Evolutionary conservation across 305 asterid species (phyloP), one percentile per base, ranked within the genome.

Genomic region (Lippia alba): DNA sequence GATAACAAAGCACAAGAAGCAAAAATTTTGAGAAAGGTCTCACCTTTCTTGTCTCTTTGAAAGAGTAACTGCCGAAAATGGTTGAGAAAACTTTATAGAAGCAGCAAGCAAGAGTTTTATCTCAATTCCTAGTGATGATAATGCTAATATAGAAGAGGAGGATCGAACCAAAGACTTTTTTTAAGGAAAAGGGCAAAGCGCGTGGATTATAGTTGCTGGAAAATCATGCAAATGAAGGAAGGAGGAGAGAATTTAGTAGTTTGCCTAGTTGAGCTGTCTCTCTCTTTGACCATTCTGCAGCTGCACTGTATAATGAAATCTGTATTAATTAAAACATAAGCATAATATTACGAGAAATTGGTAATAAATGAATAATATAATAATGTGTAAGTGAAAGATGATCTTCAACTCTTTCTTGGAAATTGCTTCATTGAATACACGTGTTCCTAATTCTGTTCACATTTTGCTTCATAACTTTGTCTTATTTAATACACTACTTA

Each of bases 161-260:
- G 30, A 24, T 24, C 30, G 30, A 44, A 15, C 24, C 1, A 4
- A 45, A 57, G 74, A 69, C 46, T 74, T 41, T 74, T 41, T n/a
- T 20, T 12, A 32, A 8, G 30, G 33, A 45, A 62, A 41, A 8
- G 64, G 56, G 56, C 17, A 77, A 77, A 73, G 78, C 82, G 82
- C 82, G 82, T 78, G 48, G 72, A 48, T 51, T 78, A 44, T 63
- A n/a, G 53, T 72, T 72, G 17, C 70, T n/a, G 1, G 20, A 40
- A 17, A 56, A 30, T 64, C 45, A 46, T 48, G 56, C 39, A 64
- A 14, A 48, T 64, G 46, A 11, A 49, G 11, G 46, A 11, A 49
- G 11, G 5, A 24, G 12, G 56, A 12, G 12, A 20, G 63, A 71
- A 50, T 59, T 66, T 66, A 49, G 53, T n/a, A 62, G 69, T 71